Evolutionary conservation across 345 rosid species (phyloP).

Genomic region (Aegle marmelos): DNA sequence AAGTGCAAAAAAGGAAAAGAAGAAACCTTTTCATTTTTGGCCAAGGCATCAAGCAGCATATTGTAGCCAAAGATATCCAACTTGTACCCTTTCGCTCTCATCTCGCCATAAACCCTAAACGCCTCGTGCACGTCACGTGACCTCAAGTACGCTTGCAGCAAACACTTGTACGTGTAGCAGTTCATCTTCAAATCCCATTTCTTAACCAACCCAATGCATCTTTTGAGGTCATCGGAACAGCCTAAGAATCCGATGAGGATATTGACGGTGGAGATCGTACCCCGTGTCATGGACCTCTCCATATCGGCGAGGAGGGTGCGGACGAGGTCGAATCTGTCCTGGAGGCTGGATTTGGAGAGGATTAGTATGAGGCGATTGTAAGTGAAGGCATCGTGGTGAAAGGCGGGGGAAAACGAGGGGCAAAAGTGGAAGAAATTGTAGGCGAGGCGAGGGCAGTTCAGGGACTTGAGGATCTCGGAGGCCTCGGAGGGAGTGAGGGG

Average conservation of each 20-base stretch:
- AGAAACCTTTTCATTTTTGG: constrained; percentile 37
- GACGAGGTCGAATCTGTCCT: constrained; percentile 43
- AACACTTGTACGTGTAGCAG: constrained; percentile 73
- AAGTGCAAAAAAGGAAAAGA: not conserved
- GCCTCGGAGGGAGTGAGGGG: constrained; percentile 70
- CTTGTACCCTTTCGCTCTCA: constrained; percentile 64
- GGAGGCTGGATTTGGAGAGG: constrained; percentile 63
- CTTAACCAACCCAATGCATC: constrained; percentile 49
- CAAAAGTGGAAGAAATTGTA: constrained; percentile 54
- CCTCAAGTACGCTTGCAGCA: constrained; percentile 78
- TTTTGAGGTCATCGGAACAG: constrained; percentile 47
- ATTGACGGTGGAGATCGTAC: constrained; percentile 76
- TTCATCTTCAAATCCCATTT: constrained; percentile 83
- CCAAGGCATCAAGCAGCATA: constrained; percentile 88
- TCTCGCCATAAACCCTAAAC: constrained; percentile 54
- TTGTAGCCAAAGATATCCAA: constrained; percentile 80
- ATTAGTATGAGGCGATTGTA: constrained; percentile 67
- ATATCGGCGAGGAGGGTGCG: constrained; percentile 51
- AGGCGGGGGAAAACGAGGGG: constrained; percentile 51
- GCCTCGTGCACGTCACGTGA: constrained; percentile 54
- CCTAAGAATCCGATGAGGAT: constrained; percentile 71
- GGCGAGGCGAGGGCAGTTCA: constrained; percentile 72
- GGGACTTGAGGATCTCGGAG: constrained; percentile 79
- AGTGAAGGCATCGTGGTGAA: constrained; percentile 58
- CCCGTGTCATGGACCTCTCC: constrained; percentile 48